Percentiles rank a stretch among this genome's conserved stretches.
phyloP scores from a whole-genome alignment of 495 filamentous ascomycete species.

The Mytilinidion resinicola region DNA sequence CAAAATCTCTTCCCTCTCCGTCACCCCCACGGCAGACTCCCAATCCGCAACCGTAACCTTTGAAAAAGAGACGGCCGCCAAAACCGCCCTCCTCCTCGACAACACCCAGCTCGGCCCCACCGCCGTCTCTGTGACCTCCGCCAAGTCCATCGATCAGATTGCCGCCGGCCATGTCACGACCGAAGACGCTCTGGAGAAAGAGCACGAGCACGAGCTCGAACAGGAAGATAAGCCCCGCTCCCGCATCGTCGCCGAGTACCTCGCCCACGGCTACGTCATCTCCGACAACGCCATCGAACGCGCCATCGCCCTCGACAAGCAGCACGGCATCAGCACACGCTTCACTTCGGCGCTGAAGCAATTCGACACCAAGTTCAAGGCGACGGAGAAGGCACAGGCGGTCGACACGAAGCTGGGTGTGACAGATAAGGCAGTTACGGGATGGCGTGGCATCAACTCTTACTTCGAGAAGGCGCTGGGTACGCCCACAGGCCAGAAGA shows the following conservation, averaged over 20 bases:
- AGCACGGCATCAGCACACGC: slow-evolving; percentile 73
- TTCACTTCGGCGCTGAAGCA: slow-evolving; percentile 68
- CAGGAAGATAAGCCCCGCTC: slow-evolving; percentile 94
- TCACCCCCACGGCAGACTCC: slow-evolving; percentile 59
- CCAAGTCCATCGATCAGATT: slow-evolving; percentile 58
- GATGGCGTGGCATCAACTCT: slow-evolving; percentile 60
- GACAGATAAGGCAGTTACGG: slow-evolving; percentile 53
- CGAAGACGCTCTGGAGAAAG: slow-evolving; percentile 38
- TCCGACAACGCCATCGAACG: slow-evolving; percentile 77
- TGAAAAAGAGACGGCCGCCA: slow-evolving; percentile 90
- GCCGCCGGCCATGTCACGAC: slow-evolving; percentile 38
- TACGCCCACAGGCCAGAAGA: slow-evolving; percentile 77
- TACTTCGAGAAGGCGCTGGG: slow-evolving; percentile 91
- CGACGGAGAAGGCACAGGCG: slow-evolving; percentile 66
- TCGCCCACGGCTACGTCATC: slow-evolving; percentile 86
- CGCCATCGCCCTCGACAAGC: slow-evolving; percentile 82
- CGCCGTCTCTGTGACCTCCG: slow-evolving; percentile 68
- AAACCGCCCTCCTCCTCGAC: slow-evolving; percentile 93
- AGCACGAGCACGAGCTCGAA: slow-evolving; percentile 57
- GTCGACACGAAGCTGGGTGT: slow-evolving; percentile 72
- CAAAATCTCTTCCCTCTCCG: slow-evolving; percentile 76
- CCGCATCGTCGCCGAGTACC: slow-evolving; percentile 90
- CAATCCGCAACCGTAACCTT: slow-evolving; percentile 89
- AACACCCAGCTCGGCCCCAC: slow-evolving; percentile 83
- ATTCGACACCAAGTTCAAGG: slow-evolving; percentile 77